A percentile compares a stretch with the other conserved stretches of the same genome.
Evolutionary conservation across 495 filamentous ascomycete species (phyloP).

Genomic region (Staphylotrichum longicolle): DNA sequence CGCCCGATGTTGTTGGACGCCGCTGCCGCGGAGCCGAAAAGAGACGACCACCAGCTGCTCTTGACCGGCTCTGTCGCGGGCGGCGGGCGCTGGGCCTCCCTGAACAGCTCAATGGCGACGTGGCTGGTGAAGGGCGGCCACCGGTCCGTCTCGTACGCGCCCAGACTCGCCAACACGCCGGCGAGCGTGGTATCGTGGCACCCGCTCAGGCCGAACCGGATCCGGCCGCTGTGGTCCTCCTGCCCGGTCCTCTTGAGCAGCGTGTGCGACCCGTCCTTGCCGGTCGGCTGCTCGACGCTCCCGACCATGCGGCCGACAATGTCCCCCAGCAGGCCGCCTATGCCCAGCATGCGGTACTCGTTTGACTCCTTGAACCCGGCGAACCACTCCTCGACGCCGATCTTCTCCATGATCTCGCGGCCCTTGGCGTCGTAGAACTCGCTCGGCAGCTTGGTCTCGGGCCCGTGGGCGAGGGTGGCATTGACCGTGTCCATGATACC

Average conservation of each 20-base stretch:
- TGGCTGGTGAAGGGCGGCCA: constrained; percentile 95
- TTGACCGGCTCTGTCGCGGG: constrained; percentile 19
- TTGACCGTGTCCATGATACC: constrained; percentile 96
- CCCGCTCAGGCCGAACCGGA: constrained; percentile 65
- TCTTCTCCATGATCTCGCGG: constrained; percentile 67
- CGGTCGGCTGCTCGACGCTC: constrained; percentile 50
- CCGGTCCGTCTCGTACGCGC: constrained; percentile 65
- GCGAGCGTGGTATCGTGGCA: constrained; percentile 96
- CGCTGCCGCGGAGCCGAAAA: constrained; percentile 38
- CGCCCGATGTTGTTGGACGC: constrained; percentile 48
- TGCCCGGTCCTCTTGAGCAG: constrained; percentile 50
- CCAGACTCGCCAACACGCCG: constrained; percentile 71
- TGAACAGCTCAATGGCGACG: constrained; percentile 88
- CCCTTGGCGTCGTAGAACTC: constrained; percentile 85
- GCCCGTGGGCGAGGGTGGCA: constrained; percentile 80
- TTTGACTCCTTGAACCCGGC: constrained; percentile 75
- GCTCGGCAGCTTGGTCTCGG: constrained; percentile 68
- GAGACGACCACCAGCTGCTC: constrained; percentile 46
- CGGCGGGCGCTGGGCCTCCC: constrained; percentile 36
- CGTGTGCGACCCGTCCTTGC: constrained; percentile 35
- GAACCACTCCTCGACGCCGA: constrained; percentile 92
- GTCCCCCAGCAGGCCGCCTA: constrained; percentile 81
- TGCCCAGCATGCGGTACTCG: constrained; percentile 85
- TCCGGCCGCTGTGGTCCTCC: constrained; percentile 51
- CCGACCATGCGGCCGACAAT: constrained; percentile 80